Evolutionary conservation across 2,329 filamentous ascomycete species (phyloP).

Genomic region (Curvularia spicifera): DNA sequence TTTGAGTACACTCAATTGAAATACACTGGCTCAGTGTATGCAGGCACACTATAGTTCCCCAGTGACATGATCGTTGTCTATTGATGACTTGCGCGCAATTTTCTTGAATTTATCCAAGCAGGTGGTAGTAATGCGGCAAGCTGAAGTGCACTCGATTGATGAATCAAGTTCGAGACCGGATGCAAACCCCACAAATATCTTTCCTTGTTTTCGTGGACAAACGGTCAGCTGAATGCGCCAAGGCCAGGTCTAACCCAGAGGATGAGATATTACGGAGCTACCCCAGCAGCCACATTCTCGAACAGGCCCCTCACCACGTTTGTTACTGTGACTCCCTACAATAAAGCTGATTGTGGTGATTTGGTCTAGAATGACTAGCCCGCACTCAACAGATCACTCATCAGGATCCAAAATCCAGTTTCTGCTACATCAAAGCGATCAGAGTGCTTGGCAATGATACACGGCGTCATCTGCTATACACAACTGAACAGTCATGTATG

Average conservation of each 20-base stretch:
- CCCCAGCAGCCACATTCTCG: not conserved
- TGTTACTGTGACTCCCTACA: not conserved
- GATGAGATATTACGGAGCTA: not conserved
- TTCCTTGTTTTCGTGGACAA: not conserved
- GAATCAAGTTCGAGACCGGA: not conserved
- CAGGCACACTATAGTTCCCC: not conserved
- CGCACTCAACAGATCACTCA: no score
- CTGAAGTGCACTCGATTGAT: not conserved
- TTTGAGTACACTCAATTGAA: not conserved
- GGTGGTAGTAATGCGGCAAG: not conserved
- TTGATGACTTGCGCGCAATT: not conserved
- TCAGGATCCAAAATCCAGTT: not conserved
- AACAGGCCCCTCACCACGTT: not conserved
- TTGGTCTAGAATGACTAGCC: not conserved
- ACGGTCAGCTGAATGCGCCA: not conserved
- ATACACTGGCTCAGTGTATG: not conserved
- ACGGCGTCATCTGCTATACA: not conserved
- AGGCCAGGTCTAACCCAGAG: not conserved
- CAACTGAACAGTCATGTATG: not conserved
- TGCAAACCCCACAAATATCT: not conserved
- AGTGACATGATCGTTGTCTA: not conserved
- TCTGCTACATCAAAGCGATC: not conserved
- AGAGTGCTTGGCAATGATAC: not conserved
- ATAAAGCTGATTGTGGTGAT: not conserved
- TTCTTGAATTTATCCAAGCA: not conserved